Evolutionary conservation across 2,329 filamentous ascomycete species (phyloP).

Genomic region (Aspergillus hiratsukae): DNA sequence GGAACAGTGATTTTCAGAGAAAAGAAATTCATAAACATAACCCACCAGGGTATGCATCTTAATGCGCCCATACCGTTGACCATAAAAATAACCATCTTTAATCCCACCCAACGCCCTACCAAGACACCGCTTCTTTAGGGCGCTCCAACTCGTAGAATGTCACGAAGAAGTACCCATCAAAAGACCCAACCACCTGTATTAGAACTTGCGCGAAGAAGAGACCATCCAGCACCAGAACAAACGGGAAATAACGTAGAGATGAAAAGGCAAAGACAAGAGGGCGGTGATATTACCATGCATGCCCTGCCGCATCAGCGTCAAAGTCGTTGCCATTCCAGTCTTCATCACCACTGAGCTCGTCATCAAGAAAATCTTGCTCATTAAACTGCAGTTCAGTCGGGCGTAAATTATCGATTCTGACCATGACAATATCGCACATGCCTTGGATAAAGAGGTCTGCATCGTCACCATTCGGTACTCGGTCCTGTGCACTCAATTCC

Average conservation of each 20-base stretch:
- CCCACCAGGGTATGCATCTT: not conserved
- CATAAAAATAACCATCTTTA: not conserved
- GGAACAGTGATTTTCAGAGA: not conserved
- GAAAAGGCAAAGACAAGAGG: not conserved
- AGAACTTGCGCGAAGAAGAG: not conserved
- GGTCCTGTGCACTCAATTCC: conserved; percentile 4
- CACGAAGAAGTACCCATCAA: not conserved
- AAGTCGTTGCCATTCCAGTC: conserved; percentile 55
- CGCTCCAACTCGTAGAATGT: not conserved
- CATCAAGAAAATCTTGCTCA: conserved; percentile 58
- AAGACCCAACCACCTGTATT: not conserved
- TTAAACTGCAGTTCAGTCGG: conserved; percentile 56
- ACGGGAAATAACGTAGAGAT: not conserved
- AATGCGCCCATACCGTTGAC: not conserved
- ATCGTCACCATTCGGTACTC: conserved; percentile 6
- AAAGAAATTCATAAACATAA: not conserved
- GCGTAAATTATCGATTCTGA: conserved; percentile 59
- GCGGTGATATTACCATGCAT: conserved; percentile 19
- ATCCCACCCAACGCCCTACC: not conserved
- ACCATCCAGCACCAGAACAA: not conserved
- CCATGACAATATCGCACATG: conserved; percentile 54
- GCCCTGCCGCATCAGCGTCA: conserved; percentile 14
- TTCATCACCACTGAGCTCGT: conserved; percentile 57
- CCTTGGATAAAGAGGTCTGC: conserved; percentile 45
- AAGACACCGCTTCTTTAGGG: not conserved